Base-by-base conservation (phyloP, 2,329 filamentous ascomycete species). In the Colletotrichum chrysophilum region DNA sequence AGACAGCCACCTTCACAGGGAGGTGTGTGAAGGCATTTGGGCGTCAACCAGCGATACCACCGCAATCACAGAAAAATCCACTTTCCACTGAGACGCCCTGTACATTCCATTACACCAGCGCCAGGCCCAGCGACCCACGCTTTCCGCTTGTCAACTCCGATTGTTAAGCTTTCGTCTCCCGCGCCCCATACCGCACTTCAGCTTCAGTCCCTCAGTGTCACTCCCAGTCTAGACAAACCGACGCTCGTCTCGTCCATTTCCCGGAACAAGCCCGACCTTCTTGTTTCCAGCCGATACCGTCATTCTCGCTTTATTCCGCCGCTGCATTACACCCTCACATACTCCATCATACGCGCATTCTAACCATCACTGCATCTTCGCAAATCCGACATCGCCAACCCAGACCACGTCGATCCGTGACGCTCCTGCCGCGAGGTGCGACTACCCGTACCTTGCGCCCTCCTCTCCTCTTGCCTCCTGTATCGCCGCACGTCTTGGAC, bases 111-210 rank as follows among this genome's bases (percentile, higher is more conserved):
- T 61, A 30, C 67, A 70, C 56, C 69, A 62, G 64, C 60, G 38
- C 70, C 60, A 69, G 74, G 58, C 64, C 73, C 43, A 67, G 71
- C 65, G 70, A 76, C 74, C 74, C 74, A 76, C 74, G 74, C 70
- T 74, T 75, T 73, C 70, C 73, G 70, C 73, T 64, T 68, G 62
- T 65, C 69, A 65, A 48, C 73, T 72, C 73, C 74, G 74, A 76
- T 76, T 76, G 74, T 74, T 74, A 75, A 75, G 70, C 74, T 75
- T 75, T 70, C 70, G 74, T 65, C 58, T 75, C 74, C 74, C 70
- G 74, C 64, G 74, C 74, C 74, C 74, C 70, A 74, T 73, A 64
- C 64, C 58, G 43, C 43, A 52, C 43, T n/a, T 52, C 43, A 52
- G 43, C 43, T n/a, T 52, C 43, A 52, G 43, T 52, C 43, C 43